A percentile compares a stretch with the other conserved stretches of the same genome.
Evolutionary conservation across 2,329 filamentous ascomycete species (phyloP).

Genomic region (Colletotrichum siamense): DNA sequence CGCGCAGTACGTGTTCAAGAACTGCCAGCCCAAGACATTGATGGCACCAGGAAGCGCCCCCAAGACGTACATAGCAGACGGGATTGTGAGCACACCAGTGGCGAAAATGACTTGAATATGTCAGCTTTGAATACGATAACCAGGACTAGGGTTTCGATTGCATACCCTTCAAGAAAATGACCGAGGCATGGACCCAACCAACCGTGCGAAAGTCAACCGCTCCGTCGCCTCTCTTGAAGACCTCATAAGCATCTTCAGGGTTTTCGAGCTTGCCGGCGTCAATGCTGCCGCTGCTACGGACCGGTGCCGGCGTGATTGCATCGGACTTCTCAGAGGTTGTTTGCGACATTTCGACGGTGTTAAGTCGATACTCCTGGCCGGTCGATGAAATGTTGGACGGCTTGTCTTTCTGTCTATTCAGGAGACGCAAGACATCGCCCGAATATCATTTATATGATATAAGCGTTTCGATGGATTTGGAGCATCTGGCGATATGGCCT

Average conservation of each 20-base stretch:
- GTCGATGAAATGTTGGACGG: not conserved
- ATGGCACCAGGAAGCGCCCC: conserved; percentile 48
- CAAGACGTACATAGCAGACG: conserved; percentile 45
- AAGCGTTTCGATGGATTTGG: not conserved
- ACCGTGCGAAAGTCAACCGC: conserved; percentile 54
- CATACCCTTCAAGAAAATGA: conserved; percentile 52
- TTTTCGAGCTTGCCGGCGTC: conserved; percentile 28
- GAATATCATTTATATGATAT: conserved; percentile 1
- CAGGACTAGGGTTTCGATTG: not conserved
- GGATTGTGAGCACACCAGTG: conserved; percentile 47
- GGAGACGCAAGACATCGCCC: not conserved
- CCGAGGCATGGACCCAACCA: conserved; percentile 50
- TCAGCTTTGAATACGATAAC: not conserved
- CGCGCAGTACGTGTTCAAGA: conserved; percentile 44
- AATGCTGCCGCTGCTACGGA: conserved; percentile 26
- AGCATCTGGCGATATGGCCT: not conserved
- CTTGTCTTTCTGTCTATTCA: not conserved
- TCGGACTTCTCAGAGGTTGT: conserved; percentile 24
- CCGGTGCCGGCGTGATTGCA: conserved; percentile 24
- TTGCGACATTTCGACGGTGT: conserved; percentile 8
- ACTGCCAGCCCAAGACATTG: conserved; percentile 46
- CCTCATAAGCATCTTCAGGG: conserved; percentile 38
- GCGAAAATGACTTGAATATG: conserved; percentile 42
- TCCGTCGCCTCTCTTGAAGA: conserved; percentile 49
- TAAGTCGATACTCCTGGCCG: not conserved